Evolutionary conservation across 495 filamentous ascomycete genomes (phyloP).

Genomic region (Penicillium herquei): DNA sequence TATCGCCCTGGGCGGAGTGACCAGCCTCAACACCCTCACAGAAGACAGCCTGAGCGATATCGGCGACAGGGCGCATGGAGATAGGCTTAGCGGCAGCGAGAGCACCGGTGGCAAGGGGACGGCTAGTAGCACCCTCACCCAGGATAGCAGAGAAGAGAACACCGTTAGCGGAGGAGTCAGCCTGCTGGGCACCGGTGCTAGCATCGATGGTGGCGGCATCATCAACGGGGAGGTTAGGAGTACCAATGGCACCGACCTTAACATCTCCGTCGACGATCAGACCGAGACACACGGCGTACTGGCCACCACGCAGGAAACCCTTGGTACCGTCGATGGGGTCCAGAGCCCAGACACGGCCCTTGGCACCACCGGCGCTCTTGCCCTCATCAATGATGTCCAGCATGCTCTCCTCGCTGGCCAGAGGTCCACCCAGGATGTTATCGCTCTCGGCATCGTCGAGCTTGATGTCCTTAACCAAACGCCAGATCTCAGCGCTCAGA

Average conservation of each 20-base stretch:
- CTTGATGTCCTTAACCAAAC: conserved; percentile 66
- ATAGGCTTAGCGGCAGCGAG: conserved; percentile 64
- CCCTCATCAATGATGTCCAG: conserved; percentile 82
- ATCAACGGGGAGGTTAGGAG: conserved; percentile 89
- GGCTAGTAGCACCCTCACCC: conserved; percentile 72
- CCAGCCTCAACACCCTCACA: conserved; percentile 93
- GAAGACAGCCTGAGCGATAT: conserved; percentile 78
- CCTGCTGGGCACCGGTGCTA: conserved; percentile 65
- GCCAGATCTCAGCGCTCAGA: conserved; percentile 76
- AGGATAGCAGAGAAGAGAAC: conserved; percentile 79
- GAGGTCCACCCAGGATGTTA: conserved; percentile 66
- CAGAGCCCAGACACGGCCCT: conserved; percentile 90
- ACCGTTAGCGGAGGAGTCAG: conserved; percentile 65
- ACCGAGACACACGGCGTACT: conserved; percentile 93
- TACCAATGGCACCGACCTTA: conserved; percentile 89
- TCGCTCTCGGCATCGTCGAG: conserved; percentile 69
- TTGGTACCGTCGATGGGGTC: conserved; percentile 98
- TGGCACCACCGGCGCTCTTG: conserved; percentile 71
- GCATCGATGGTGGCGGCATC: conserved; percentile 65
- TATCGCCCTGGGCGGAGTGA: conserved; percentile 84
- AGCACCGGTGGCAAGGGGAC: conserved; percentile 61
- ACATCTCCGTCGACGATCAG: conserved; percentile 93
- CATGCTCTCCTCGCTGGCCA: conserved; percentile 73
- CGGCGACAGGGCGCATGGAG: conserved; percentile 69
- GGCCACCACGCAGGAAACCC: conserved; percentile 93